Base-by-base conservation (phyloP, 1,139 yeast genomes). In the Taphrina flavorubra region DNA sequence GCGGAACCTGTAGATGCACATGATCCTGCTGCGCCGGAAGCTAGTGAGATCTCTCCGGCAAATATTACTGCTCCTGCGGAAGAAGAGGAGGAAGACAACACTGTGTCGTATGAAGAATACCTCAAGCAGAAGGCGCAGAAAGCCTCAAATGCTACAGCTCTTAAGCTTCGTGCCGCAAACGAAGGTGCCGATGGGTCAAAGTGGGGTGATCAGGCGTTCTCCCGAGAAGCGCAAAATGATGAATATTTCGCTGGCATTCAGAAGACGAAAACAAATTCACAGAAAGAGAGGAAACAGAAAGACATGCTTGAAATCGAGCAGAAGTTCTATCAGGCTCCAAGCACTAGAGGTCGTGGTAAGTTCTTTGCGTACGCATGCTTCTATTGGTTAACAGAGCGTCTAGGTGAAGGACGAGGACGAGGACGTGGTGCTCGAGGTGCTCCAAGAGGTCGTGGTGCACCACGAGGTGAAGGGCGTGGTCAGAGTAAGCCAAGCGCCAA, bases 21-120 rank as follows among this genome's bases (percentile, higher is more conserved):
- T 72, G 90, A 86, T 77, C 92, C 83, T 73, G 86, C 82, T 73
- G 88, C 87, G 75, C 91, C 87, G 81, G 79, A 79, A 72, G 89
- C 86, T 77, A 92, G 83, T 74, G 86, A 81, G 73, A 88, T 86
- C 75, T 37, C 70, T 16, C 68, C 51, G 39, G 65, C 68, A 6
- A 59, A 68, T 11, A 42, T 66, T 25, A 49, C 49, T 34, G 70
- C 59, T 14, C 60, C 34, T 18, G 61, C 47, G 10, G 47, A 18
- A 8, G 75, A 69, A 55, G 81, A 73, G 64, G 82, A 79, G 61
- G 75, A 71, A 60, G 78, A 77, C 73, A 74, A 71, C 74, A 74
- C 73, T 74, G 85, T 84, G 80, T 86, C 92, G 71, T 85, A 87
- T 75, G 89, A 86, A 75, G 89, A 88, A 78, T 89, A 87, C 86